These are phyloP conservation scores for Asterophora parasitica DNA, from an alignment of 768 basidiomycete species.

Conservation along the genomic window DNA sequence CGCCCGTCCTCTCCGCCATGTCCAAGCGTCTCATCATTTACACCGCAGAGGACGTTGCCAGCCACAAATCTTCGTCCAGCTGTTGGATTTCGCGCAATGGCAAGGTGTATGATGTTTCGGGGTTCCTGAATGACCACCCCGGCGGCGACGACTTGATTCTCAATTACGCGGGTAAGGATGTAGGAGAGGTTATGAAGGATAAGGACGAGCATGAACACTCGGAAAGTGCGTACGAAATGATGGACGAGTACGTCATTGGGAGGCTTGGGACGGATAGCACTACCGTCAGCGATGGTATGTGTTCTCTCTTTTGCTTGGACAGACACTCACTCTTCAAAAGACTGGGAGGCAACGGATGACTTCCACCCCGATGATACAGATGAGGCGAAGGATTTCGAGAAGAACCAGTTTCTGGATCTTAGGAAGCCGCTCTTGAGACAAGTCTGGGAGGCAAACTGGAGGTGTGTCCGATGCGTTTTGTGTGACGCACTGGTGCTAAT, in stretches of 20 bases:
- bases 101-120: slow-evolving; percentile 87
- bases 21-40: slow-evolving; percentile 70
- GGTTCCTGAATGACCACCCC: slow-evolving; percentile 84
- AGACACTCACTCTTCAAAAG: slow-evolving; percentile 31
- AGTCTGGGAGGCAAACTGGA: slow-evolving; percentile 84
- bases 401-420: slow-evolving; percentile 90
- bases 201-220: slow-evolving; percentile 82
- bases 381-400: slow-evolving; percentile 72
- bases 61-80: slow-evolving; percentile 53
- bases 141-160: slow-evolving; percentile 92
- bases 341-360: slow-evolving; percentile 87
- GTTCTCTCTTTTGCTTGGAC: background rate
- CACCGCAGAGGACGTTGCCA: slow-evolving; percentile 67
- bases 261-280: slow-evolving; percentile 70
- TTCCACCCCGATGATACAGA: slow-evolving; percentile 93
- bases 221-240: slow-evolving; percentile 85
- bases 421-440: slow-evolving; percentile 79
- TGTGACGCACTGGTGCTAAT: background rate
- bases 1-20: slow-evolving; percentile 33
- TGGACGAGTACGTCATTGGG: slow-evolving; percentile 85
- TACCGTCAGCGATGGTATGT: slow-evolving; percentile 75
- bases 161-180: slow-evolving; percentile 77
- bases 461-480: slow-evolving; percentile 34
- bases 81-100: slow-evolving; percentile 82
- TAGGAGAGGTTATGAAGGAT: slow-evolving; percentile 79